Conservation (phyloP, 225 moss, liverwort and hornwort species). For the Physcomitrium patens region DNA sequence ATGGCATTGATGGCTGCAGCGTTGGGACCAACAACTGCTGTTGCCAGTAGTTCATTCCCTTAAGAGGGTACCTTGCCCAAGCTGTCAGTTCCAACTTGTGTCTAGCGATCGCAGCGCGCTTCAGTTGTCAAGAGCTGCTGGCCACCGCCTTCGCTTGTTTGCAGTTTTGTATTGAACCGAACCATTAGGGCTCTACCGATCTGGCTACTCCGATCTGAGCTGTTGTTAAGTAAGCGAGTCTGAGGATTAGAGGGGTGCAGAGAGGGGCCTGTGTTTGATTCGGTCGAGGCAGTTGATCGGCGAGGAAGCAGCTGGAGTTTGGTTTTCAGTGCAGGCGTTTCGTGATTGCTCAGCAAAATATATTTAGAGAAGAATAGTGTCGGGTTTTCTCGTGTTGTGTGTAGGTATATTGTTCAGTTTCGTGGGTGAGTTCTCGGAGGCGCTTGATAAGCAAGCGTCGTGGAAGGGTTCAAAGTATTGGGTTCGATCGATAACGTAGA, state of each 20-base stretch:
- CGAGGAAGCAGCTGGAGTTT: not conserved
- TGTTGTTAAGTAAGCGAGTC: not conserved
- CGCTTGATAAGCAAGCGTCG: not conserved
- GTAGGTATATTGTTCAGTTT: not conserved
- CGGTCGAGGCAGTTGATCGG: not conserved
- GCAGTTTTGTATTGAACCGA: no score
- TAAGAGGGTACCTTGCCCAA: no score
- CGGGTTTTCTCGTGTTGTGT: not conserved
- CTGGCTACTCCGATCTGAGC: no score
- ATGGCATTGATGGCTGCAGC: no score
- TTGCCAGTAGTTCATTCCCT: no score
- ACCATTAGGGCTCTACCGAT: no score
- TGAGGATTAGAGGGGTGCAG: conserved; percentile 37
- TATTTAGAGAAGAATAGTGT: not conserved
- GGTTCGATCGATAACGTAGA: conserved; percentile 4
- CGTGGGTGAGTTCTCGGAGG: not conserved
- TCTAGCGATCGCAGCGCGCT: no score
- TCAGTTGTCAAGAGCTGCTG: no score
- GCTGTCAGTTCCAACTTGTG: no score
- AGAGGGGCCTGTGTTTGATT: conserved; percentile 17
- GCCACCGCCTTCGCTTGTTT: no score
- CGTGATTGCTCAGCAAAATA: not conserved
- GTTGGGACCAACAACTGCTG: conserved; percentile 24
- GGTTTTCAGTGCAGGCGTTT: not conserved
- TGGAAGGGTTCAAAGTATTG: not conserved